Evolutionary conservation across 208 protist species (phyloP).

Genomic region (Trypanosoma conorhini): DNA sequence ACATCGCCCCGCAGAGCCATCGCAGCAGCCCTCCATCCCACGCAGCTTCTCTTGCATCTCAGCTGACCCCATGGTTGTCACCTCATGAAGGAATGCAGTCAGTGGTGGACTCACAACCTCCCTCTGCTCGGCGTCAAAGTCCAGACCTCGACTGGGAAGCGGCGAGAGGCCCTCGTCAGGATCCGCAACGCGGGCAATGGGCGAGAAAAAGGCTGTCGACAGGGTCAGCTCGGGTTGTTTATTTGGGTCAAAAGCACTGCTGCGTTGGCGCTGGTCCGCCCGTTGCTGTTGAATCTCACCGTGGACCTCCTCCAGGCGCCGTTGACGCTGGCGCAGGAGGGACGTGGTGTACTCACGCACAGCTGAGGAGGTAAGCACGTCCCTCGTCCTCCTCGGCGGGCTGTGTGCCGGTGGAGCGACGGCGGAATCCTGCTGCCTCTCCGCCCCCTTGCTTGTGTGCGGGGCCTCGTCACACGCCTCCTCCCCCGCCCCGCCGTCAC

Average conservation of each 20-base stretch:
- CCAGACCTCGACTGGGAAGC: background rate
- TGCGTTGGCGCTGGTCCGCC: background rate
- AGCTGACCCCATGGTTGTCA: constrained; percentile 13
- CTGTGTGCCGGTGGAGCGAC: background rate
- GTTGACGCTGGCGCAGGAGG: constrained; percentile 8
- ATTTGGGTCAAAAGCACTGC: background rate
- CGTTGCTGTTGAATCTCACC: constrained; percentile 15
- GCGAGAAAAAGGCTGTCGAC: background rate
- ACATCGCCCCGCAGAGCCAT: constrained; percentile 1
- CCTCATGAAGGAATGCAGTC: constrained; percentile 8
- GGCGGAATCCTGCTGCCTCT: background rate
- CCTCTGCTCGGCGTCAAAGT: background rate
- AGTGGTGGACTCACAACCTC: background rate
- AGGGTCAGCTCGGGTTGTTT: background rate
- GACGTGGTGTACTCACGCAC: constrained; percentile 21
- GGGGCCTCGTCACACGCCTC: background rate
- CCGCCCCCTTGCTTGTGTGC: background rate
- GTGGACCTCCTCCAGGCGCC: constrained; percentile 2
- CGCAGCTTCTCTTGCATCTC: constrained; percentile 11
- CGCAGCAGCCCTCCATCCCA: background rate
- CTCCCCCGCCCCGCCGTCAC: too few relatives aligned
- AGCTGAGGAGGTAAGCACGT: constrained; percentile 1
- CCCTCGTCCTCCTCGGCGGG: background rate
- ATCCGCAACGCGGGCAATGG: constrained; percentile 12
- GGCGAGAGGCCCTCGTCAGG: constrained; percentile 1